Base-by-base conservation (phyloP, 805 yeast species). In the Wickerhamomyces mucosus region DNA sequence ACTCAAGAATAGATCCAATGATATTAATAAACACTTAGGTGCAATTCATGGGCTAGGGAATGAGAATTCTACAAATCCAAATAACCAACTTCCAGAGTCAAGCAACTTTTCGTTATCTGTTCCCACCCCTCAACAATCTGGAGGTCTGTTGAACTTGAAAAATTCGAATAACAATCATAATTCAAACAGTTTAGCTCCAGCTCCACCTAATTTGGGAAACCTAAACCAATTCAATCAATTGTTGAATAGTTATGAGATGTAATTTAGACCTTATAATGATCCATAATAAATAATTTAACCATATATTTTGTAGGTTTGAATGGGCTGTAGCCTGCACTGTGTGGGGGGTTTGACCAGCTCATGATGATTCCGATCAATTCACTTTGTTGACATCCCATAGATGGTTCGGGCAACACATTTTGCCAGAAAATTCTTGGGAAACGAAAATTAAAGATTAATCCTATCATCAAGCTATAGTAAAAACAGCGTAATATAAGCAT, bases 31-130 rank as follows among this genome's bases (percentile, higher is more conserved):
- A 36, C 67, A 57, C 43, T 63, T 61, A 39, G 77, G 77, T 4
- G 52, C 59, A 23, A 60, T 75, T 13, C 72, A 75, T 58, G 80
- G 80, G 0, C 50, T 68, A 29, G 66, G 62, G 20, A 42, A 36
- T 26, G 51, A 45, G 13, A 18, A 16, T 11, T 23, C 26, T 23
- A 16, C 13, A 7, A 8, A 15, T 5, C 10, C 15, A 13, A 5
- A 9, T 8, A 8, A 21, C 6, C 24, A 21, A 12, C n/a, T n/a
- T n/a, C 24, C 6, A 12, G n/a, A 14, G 11, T 12, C 13, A 7
- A 21, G 13, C n/a, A 15, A 23, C 7, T 23, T 23, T 16, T 16
- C 13, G 15, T 5, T 5, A 8, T 16, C 6, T 14, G 16, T 19
- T 8, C 21, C 21, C 11, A 19, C 16, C 7, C 26, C 15, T 8